Percentiles rank a stretch among this genome's conserved stretches.
Evolutionary conservation across 2,329 filamentous ascomycete species (phyloP).

Genomic region (Botrytis medusae): DNA sequence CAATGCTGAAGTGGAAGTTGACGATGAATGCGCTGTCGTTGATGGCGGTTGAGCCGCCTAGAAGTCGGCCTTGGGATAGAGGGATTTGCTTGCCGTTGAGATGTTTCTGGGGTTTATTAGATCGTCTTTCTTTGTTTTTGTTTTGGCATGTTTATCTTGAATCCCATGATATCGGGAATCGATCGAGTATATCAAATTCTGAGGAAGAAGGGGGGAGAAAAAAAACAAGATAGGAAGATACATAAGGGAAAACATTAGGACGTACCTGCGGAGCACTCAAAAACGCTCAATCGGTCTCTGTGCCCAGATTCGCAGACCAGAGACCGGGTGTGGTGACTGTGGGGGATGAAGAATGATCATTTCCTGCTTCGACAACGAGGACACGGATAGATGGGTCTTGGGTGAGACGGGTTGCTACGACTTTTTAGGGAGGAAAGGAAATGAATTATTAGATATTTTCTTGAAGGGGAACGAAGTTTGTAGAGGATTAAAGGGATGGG

Average conservation of each 20-base stretch:
- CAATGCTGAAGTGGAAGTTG: slow-evolving; percentile 37
- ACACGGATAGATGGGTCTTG: slow-evolving; percentile 42
- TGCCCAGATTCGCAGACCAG: neutral
- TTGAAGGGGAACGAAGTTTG: neutral
- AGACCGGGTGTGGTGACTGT: slow-evolving; percentile 38
- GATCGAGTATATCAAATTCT: too few species aligned
- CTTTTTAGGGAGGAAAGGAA: neutral
- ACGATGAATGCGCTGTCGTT: slow-evolving; percentile 39
- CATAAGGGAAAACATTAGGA: too few species aligned
- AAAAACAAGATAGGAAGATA: too few species aligned
- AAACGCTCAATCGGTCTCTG: slow-evolving; percentile 21
- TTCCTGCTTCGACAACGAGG: slow-evolving; percentile 45
- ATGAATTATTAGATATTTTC: neutral
- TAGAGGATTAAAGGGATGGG: too few species aligned
- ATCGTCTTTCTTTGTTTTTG: neutral
- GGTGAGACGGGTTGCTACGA: slow-evolving; percentile 44
- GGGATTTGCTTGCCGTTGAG: neutral
- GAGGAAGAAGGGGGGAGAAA: too few species aligned
- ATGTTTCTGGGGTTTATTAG: neutral
- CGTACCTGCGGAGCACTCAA: slow-evolving; percentile 4
- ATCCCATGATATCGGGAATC: too few species aligned
- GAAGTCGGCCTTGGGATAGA: slow-evolving; percentile 36
- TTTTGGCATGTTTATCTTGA: too few species aligned
- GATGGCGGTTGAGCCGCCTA: slow-evolving; percentile 42
- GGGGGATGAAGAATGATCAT: slow-evolving; percentile 40